Base-by-base conservation (phyloP, 495 filamentous ascomycete genomes). In the Parachaetomium inaequale region DNA sequence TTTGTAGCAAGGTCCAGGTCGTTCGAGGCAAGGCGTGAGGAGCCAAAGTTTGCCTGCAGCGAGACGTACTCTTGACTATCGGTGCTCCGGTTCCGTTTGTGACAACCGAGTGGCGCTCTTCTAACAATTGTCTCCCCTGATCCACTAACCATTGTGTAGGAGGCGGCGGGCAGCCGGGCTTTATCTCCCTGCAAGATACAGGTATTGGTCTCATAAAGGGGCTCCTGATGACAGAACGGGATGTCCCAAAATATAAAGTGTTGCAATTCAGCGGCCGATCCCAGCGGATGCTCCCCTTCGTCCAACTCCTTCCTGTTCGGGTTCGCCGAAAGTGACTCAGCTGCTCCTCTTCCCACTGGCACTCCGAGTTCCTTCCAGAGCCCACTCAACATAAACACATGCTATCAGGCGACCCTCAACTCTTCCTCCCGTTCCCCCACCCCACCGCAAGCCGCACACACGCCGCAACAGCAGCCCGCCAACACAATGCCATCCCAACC, bases 221-320 rank as follows among this genome's bases (percentile, higher is more conserved):
- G 40, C 14, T 28, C 29, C 23, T 53, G 34, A 19, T 23, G 10
- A 28, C 12, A 25, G 2, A 7, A 25, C n/a, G 45, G n/a, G 7
- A 21, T 0, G 0, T 21, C 23, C 19, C 3, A 23, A 25, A 10
- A 11, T 21, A 46, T 42, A 42, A 42, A 42, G 12, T n/a, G 14
- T n/a, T n/a, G 40, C 3, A 47, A 26, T n/a, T n/a, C n/a, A n/a
- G n/a, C n/a, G n/a, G n/a, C n/a, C n/a, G n/a, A n/a, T n/a, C n/a
- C n/a, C n/a, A n/a, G n/a, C 19, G 17, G n/a, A 21, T 0, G 45
- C 23, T 49, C 45, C 23, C 15, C 42, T 11, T 19, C n/a, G 45
- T 29, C 31, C 11, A 32, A 36, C 50, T n/a, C 52, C 52, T 55
- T 55, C 52, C 32, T 55, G 32, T 40, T 55, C 34, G 6, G 52